Evolutionary conservation across 371 early-diverging fungal genomes (phyloP).

Genomic region (Saksenaea oblongispora): DNA sequence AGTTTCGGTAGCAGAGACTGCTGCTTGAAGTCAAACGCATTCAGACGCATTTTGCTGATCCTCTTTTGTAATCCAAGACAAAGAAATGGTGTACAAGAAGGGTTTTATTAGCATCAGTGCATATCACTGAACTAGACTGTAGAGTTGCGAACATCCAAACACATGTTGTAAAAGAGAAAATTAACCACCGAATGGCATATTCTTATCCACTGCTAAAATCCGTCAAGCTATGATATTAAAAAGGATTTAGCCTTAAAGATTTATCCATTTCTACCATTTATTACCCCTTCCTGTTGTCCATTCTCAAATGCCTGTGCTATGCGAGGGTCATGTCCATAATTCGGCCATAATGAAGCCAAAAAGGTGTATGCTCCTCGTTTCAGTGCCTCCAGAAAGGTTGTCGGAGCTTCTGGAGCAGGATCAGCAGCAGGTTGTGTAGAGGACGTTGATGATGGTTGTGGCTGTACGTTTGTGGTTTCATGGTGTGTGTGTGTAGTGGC

Average conservation of each 20-base stretch:
- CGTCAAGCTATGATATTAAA: background rate
- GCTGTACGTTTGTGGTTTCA: too few species aligned
- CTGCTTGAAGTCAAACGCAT: too few species aligned
- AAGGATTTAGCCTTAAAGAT: background rate
- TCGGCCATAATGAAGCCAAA: conserved; percentile 48
- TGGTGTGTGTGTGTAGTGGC: background rate
- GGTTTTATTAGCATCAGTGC: too few species aligned
- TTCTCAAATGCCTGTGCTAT: conserved; percentile 47
- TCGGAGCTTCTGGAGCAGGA: background rate
- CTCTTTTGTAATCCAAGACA: too few species aligned
- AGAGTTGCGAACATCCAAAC: too few species aligned
- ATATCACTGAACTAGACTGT: too few species aligned
- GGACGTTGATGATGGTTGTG: background rate
- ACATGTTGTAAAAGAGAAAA: background rate
- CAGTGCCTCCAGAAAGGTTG: conserved; percentile 14
- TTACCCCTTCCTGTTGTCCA: conserved; percentile 27
- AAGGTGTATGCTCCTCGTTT: conserved; percentile 43
- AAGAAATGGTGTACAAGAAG: too few species aligned
- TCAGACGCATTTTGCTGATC: too few species aligned
- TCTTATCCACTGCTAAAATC: background rate
- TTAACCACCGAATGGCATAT: background rate
- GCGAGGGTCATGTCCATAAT: conserved; percentile 41
- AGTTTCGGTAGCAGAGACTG: too few species aligned
- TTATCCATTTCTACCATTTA: background rate
- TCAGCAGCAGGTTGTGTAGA: background rate